Evolutionary conservation across 768 basidiomycete genomes (phyloP).

Genomic region (Termitomyces sp.): DNA sequence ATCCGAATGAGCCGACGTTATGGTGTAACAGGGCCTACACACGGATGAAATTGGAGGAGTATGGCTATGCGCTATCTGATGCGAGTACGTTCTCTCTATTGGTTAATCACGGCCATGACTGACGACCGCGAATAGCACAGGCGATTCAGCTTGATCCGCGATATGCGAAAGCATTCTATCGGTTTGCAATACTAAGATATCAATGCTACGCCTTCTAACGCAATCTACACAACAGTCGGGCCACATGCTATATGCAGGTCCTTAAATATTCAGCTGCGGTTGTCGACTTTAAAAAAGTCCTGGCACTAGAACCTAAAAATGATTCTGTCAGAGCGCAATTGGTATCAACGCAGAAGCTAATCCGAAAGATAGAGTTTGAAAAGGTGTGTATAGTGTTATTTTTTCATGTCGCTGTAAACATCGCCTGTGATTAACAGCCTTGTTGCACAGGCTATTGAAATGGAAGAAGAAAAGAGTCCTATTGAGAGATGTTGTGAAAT

Average conservation of each 20-base stretch:
- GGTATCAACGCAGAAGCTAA: conserved; percentile 84
- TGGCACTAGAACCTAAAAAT: conserved; percentile 84
- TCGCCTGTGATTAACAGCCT: background rate
- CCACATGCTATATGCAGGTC: conserved; percentile 86
- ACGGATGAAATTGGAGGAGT: conserved; percentile 89
- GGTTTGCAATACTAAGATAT: conserved; percentile 31
- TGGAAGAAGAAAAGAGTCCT: conserved; percentile 83
- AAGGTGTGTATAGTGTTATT: conserved; percentile 45
- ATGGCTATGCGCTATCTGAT: conserved; percentile 87
- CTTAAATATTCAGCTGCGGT: conserved; percentile 85
- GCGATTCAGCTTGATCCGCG: conserved; percentile 86
- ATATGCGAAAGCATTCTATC: conserved; percentile 88
- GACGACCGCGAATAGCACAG: conserved; percentile 44
- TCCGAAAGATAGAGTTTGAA: conserved; percentile 87
- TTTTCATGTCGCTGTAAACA: background rate
- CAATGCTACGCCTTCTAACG: background rate
- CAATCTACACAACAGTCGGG: conserved; percentile 49
- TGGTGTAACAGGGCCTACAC: conserved; percentile 95
- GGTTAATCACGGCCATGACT: conserved; percentile 1
- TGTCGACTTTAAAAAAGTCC: conserved; percentile 80
- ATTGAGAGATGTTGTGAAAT: conserved; percentile 74
- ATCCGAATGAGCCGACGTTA: conserved; percentile 82
- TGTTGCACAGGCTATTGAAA: conserved; percentile 72
- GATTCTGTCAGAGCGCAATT: conserved; percentile 75
- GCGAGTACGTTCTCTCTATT: conserved; percentile 55